A percentile compares a stretch with the other conserved stretches of the same genome.
phyloP scores from a whole-genome alignment of 2,329 filamentous ascomycete genomes.

The Paraphaeosphaeria minitans region DNA sequence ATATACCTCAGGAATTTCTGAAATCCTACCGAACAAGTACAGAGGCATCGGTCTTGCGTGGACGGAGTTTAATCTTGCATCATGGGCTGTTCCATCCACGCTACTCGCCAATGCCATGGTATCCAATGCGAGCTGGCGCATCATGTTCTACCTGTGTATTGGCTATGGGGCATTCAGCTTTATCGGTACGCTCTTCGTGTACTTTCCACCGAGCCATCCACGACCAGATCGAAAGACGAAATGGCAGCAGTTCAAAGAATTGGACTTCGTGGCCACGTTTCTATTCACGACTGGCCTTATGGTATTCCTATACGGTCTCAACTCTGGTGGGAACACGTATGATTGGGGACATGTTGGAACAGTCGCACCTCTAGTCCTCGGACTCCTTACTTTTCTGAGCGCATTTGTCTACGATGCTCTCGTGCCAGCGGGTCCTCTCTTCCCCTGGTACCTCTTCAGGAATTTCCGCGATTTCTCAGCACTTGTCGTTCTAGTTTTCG shows the following conservation, averaged over 20 bases:
- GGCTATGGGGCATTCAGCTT: constrained; percentile 51
- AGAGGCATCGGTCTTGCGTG: constrained; percentile 34
- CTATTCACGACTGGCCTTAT: constrained; percentile 51
- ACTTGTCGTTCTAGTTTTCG: constrained; percentile 33
- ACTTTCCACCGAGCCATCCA: constrained; percentile 54
- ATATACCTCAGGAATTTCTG: constrained; percentile 19
- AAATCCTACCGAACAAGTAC: constrained; percentile 28
- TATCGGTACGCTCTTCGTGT: constrained; percentile 52
- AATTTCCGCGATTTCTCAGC: constrained; percentile 35
- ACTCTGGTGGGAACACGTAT: constrained; percentile 48
- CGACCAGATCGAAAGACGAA: constrained; percentile 39
- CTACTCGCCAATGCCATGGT: constrained; percentile 48
- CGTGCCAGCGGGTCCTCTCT: constrained; percentile 30
- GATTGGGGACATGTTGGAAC: constrained; percentile 33
- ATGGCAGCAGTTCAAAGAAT: constrained; percentile 33
- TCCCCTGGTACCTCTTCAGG: constrained; percentile 36
- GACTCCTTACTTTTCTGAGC: constrained; percentile 22
- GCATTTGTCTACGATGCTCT: constrained; percentile 27
- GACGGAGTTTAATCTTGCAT: constrained; percentile 27
- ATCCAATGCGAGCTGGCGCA: constrained; percentile 46
- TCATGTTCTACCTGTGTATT: constrained; percentile 49
- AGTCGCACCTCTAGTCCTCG: constrained; percentile 31
- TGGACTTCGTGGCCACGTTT: constrained; percentile 54
- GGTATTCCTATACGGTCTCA: constrained; percentile 52
- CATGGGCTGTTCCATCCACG: constrained; percentile 43